Percentiles rank a stretch among this genome's conserved stretches.
phyloP scores from a whole-genome alignment of 2,329 filamentous ascomycete genomes.

The Fusarium sp. region DNA sequence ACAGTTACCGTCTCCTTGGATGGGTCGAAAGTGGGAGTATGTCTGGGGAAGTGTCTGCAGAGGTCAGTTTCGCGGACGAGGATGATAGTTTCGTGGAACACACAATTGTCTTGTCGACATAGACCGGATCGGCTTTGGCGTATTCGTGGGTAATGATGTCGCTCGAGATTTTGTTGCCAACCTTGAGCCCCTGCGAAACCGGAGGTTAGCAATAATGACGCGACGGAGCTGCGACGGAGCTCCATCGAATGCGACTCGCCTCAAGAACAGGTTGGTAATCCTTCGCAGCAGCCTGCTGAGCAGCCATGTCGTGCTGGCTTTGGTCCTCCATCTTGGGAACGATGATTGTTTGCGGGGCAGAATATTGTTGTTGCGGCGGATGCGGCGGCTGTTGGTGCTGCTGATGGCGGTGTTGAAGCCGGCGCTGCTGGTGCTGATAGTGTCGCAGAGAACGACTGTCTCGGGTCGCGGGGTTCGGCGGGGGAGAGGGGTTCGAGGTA shows the following conservation, averaged over 20 bases:
- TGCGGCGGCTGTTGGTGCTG: constrained; percentile 27
- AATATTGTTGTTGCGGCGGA: constrained; percentile 22
- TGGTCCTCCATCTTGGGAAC: constrained; percentile 51
- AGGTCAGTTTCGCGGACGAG: constrained; percentile 29
- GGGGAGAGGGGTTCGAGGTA: constrained; percentile 28
- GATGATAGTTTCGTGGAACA: constrained; percentile 50
- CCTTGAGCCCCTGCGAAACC: constrained; percentile 78
- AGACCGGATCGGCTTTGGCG: constrained; percentile 86
- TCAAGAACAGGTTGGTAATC: constrained; percentile 69
- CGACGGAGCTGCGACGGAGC: constrained; percentile 13
- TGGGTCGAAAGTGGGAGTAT: constrained; percentile 87
- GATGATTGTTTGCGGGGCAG: constrained; percentile 11
- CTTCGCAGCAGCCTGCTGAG: constrained; percentile 71
- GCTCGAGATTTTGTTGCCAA: constrained; percentile 83
- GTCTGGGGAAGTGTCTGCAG: constrained; percentile 80
- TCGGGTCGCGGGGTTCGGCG: constrained; percentile 25
- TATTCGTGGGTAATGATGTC: constrained; percentile 86
- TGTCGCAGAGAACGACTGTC: constrained; percentile 13
- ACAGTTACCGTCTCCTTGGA: constrained; percentile 95
- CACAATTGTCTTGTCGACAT: constrained; percentile 89
- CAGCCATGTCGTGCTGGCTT: constrained; percentile 60
- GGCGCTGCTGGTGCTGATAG: constrained; percentile 36
- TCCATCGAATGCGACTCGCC: constrained; percentile 54
- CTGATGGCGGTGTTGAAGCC: constrained; percentile 28
- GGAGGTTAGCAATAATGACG: constrained; percentile 29